Evolutionary conservation across 2,329 filamentous ascomycete species (phyloP), one percentile per base, ranked within the genome.

Genomic region (Paradendryphiella salina): DNA sequence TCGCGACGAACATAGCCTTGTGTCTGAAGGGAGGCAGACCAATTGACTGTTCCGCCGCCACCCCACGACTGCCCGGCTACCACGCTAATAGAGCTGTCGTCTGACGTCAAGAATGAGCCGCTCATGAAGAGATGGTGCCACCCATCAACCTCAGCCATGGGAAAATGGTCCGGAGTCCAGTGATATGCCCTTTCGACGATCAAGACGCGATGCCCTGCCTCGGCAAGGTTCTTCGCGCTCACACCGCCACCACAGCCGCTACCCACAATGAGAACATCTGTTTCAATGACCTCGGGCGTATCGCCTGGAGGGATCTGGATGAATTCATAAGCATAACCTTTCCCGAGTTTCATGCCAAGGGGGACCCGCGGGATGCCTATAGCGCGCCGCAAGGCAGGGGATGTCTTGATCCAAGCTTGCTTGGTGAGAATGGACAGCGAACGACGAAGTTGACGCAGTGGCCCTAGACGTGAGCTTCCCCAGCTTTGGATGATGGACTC

Each of bases 31-130:
- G 79, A 80, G 5, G 83, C 83, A 18, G 78, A 88, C 91, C 91
- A 96, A 73, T 96, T 96, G 62, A 96, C 75, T 0, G 89, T 90
- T 5, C 91, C 91, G 47, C 92, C 92, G 34, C 92, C 92, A 23
- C 92, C 92, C 84, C 88, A 96, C 26, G 83, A 83, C 48, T 84
- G 82, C 1, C 89, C 92, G 0, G 87, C 83, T 2, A 89, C 70
- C 10, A 93, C 72, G 13, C 76, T 81, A 26, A 86, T 76, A 5
- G 81, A 70, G 21, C 60, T 71, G 49, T 77, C 76, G 29, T 79
- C 74, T 0, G 57, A 87, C 77, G 54, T 79, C 77, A 60, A 79
- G 14, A 83, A 71, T 6, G 87, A 88, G 17, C 82, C 82, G 54
- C 83, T 84, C 61, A 91, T 88, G 63, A 83, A 94, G 21, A 96